phyloP scores from a whole-genome alignment of 805 yeast genomes.

The Sugiyamaella floridensis region DNA sequence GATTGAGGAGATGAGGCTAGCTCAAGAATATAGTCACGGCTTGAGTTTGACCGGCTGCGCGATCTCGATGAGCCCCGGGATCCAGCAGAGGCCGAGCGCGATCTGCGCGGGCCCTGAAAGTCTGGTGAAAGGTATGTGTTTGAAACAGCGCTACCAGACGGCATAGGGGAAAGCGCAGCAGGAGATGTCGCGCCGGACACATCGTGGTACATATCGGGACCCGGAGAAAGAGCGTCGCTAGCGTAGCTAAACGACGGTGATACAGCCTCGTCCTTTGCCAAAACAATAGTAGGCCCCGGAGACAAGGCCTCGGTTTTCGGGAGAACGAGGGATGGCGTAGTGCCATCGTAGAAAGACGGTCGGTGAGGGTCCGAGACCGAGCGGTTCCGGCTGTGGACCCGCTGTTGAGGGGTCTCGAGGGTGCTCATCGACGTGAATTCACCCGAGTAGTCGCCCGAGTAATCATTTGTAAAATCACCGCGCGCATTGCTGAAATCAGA shows the following conservation, averaged over 20 bases:
- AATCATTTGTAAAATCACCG: not conserved
- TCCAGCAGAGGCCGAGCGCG: slow-evolving; percentile 10
- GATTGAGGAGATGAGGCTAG: slow-evolving; percentile 53
- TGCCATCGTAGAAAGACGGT: not conserved
- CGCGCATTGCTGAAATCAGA: not conserved
- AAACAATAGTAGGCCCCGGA: not conserved
- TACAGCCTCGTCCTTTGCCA: too few relatives aligned
- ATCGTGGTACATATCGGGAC: not conserved
- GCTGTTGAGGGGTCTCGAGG: not conserved
- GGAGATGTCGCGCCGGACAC: not conserved
- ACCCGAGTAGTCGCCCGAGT: not conserved
- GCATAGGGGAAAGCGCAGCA: not conserved
- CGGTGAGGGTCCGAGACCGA: not conserved
- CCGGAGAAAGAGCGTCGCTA: too few relatives aligned
- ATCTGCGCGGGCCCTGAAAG: slow-evolving; percentile 8
- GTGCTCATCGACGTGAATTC: not conserved
- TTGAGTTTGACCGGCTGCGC: slow-evolving; percentile 6
- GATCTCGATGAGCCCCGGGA: slow-evolving; percentile 1
- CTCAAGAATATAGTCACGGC: slow-evolving; percentile 55
- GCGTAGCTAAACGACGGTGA: too few relatives aligned
- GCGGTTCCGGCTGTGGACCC: not conserved
- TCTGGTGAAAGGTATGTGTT: not conserved
- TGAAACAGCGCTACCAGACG: not conserved
- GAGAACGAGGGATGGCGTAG: not conserved
- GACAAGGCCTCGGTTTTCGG: not conserved